Conservation (phyloP, 495 filamentous ascomycete species). For the Neurospora terricola region DNA sequence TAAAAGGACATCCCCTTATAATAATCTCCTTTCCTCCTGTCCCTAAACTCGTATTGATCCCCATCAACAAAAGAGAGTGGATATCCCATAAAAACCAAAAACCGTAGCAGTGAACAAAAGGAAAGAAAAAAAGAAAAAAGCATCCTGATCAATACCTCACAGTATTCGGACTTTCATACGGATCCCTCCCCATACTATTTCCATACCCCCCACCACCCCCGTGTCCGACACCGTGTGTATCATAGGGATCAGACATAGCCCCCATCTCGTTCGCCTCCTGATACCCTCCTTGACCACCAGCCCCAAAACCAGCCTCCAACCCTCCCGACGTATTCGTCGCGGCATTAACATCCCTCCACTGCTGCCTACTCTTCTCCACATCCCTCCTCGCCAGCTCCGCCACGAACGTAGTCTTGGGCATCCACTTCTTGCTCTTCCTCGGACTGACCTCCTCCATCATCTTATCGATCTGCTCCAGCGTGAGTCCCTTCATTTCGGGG, state of each 20-base stretch:
- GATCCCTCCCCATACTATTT: not conserved
- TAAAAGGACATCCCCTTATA: not conserved
- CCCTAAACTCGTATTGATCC: not conserved
- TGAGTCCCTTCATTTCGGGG: slow-evolving; percentile 78
- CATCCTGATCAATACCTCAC: not conserved
- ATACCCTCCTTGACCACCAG: not conserved
- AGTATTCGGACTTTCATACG: not conserved
- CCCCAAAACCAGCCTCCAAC: not conserved
- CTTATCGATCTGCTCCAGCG: slow-evolving; percentile 77
- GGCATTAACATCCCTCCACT: not conserved
- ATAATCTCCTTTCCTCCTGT: not conserved
- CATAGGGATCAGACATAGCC: not conserved
- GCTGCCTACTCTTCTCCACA: not conserved
- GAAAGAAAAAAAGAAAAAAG: not conserved
- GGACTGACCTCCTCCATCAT: slow-evolving; percentile 78
- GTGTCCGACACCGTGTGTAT: not conserved
- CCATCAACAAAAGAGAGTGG: not conserved
- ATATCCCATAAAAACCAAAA: not conserved
- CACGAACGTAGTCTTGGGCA: slow-evolving; percentile 59
- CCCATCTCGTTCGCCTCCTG: not conserved
- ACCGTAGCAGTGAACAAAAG: not conserved
- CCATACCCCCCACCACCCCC: not conserved
- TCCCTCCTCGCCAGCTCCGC: slow-evolving; percentile 19
- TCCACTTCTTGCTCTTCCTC: slow-evolving; percentile 55
- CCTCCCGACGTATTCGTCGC: not conserved